Base-by-base conservation (phyloP, 306 rosid species). In the Inga oerstediana region DNA sequence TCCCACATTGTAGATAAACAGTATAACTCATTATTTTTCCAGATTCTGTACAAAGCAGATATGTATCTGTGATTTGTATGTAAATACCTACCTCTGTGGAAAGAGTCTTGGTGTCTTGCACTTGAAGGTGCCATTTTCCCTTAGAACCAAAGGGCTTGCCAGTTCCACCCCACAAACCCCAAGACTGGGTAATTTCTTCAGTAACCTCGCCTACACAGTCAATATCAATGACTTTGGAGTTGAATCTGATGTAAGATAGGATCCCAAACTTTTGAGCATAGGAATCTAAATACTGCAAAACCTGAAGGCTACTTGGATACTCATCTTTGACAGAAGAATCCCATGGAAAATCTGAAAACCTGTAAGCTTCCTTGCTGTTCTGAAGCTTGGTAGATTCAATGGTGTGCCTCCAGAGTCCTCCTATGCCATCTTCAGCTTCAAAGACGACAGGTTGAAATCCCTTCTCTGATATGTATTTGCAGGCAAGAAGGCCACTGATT, bases 271-370 rank as follows among this genome's bases (percentile, higher is more conserved):
- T 85, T 30, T 82, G 3, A 76, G 92, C 90, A 49, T 89, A 91
- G 22, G 88, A 84, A 32, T 79, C 51, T 32, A 91, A 74, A 77
- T 91, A 89, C n/a, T 81, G 59, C 59, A 88, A 9, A 20, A 91
- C 84, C 75, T 88, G 81, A 2, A 68, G 19, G 73, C 37, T 81
- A 64, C n/a, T 79, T 4, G 94, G 94, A 81, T 35, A 22, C 22
- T 54, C 58, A 0, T 85, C 81, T 39, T 76, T 35, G 0, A 89
- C 87, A 1, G 83, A 81, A 84, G 91, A 81, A 70, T 84, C 88
- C 94, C 94, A 89, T n/a, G 92, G 89, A 77, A 89, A 88, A 83
- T 89, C 92, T 1, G 79, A 61, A 71, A 91, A 89, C 8, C 74
- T 79, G 34, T 32, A 88, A 9, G 32, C 1, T 43, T 48, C 34